These are phyloP conservation scores for Chloromonas sp. DNA, from an alignment of 163 green algal species.

Conservation along the genomic window DNA sequence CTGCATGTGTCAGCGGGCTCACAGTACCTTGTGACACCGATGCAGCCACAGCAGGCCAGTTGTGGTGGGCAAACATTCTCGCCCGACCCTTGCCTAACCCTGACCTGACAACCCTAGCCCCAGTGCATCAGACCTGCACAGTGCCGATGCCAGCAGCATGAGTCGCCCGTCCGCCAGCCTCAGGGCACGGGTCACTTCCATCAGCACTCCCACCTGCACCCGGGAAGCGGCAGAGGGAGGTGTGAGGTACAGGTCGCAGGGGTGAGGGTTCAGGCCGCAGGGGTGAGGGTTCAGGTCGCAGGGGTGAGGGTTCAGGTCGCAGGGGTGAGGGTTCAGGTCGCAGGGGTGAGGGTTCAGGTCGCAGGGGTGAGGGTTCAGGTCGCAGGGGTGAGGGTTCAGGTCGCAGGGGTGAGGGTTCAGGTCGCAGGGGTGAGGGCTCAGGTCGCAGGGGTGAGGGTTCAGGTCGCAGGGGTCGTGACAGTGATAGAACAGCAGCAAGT, in stretches of 20 bases:
- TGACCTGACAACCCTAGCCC: too few relatives aligned
- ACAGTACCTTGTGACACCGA: too few relatives aligned
- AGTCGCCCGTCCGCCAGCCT: slow-evolving; percentile 34
- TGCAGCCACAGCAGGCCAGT: too few relatives aligned
- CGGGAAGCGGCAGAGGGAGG: slow-evolving; percentile 15
- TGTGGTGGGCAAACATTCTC: too few relatives aligned
- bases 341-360: not conserved
- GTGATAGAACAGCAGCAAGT: too few relatives aligned
- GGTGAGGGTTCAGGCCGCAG: too few relatives aligned
- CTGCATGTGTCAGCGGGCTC: too few relatives aligned
- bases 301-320: slow-evolving; percentile 1
- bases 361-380: too few relatives aligned
- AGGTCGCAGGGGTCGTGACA: too few relatives aligned
- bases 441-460: too few relatives aligned
- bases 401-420: not conserved
- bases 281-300: too few relatives aligned
- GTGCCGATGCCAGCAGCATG: slow-evolving; percentile 26
- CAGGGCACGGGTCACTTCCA: slow-evolving; percentile 31
- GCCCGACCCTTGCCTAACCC: too few relatives aligned
- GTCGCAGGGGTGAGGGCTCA: not conserved
- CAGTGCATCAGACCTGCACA: slow-evolving; percentile 2
- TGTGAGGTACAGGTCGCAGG: slow-evolving; percentile 14
- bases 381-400: not conserved
- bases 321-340: not conserved
- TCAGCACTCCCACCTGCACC: slow-evolving; percentile 26